Base-by-base conservation (phyloP, 768 basidiomycete genomes). In the Amanita polypyramis region DNA sequence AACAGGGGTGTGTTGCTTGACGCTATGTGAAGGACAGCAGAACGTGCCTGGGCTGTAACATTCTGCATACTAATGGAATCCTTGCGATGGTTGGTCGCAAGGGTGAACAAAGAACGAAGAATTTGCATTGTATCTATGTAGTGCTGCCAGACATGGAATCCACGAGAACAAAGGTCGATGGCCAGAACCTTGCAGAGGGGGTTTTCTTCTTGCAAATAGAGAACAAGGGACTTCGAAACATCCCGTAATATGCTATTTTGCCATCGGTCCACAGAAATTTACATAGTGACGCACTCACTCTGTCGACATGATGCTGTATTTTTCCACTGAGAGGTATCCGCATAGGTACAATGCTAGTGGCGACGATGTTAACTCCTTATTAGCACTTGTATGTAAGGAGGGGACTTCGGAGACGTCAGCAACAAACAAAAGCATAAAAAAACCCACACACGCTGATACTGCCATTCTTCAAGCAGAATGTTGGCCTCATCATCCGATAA, bases 121-220 rank as follows among this genome's bases (percentile, higher is more conserved):
- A 96, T 81, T 50, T 84, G 82, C 70, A 92, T 85, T 0, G 92
- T 79, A 55, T 98, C 93, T 50, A 93, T 74, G 55, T 93, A 92
- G 54, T 91, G 81, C 58, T 96, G 92, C 93, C 94, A 98, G 42
- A 94, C 80, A 38, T 84, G 76, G 60, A 97, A 98, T 0, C 95
- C 95, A 38, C 87, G 80, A 1, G 87, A 83, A 56, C 89, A 92
- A 8, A 97, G 70, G 57, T 98, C 95, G 53, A 96, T 82, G 0
- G 88, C 91, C 10, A 93, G 70, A 3, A 78, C 70, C 5, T 83
- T 70, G 60, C 87, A 77, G 1, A 69, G 70, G 0, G 81, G 80
- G 5, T 72, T 67, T 42, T 85, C 80, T 50, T 89, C 82, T 46
- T 89, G 75, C 10, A 99, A 70, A 56, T 85, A 93, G 7, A 82